Base-by-base conservation (phyloP, 192 early-diverging fungal genomes). In the Coemansia sp. region DNA sequence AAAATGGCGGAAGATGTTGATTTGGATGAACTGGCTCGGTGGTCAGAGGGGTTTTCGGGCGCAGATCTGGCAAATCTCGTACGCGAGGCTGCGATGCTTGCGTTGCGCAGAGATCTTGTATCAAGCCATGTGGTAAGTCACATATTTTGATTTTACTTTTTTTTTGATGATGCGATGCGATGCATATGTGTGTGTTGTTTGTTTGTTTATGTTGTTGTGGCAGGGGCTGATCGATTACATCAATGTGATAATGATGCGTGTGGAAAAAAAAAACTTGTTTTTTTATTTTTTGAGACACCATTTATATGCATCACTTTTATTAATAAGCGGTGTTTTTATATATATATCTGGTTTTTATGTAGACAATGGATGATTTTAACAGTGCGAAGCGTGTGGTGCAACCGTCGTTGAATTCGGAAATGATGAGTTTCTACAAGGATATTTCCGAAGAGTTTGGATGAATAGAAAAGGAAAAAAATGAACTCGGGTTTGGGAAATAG, bases 41-140 rank as follows among this genome's bases (percentile, higher is more conserved):
- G 73, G 54, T 95, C 96, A 4, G 90, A 92, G 69, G 93, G 96
- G 5, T 99, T 91, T 73, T 95, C 97, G 14, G 96, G 93, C 30
- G 95, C 97, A 0, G 97, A 99, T 84, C 74, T 99, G 56, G 86
- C 86, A 5, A 88, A 93, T 4, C 68, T 99, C 0, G 85, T 87
- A 48, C 87, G 95, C 11, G 96, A 97, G 77, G 91, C 93, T 17
- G 88, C 91, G 7, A 64, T 92, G 51, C 51, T 72, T 54, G 70
- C 68, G 31, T 63, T 83, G 45, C 32, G 77, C 18, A 42, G 68
- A 22, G 60, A 51, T 77, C 4, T 61, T 81, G 84, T 2, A 84
- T 84, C 65, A 58, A 85, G 56, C 56, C 2, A 1, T 7, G 56
- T 57, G 56, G 56, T 57, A 57, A 33, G 56, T 57, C 42, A 12